phyloP scores from a whole-genome alignment of 371 early-diverging fungal genomes.

The Mucor velutinosus region DNA sequence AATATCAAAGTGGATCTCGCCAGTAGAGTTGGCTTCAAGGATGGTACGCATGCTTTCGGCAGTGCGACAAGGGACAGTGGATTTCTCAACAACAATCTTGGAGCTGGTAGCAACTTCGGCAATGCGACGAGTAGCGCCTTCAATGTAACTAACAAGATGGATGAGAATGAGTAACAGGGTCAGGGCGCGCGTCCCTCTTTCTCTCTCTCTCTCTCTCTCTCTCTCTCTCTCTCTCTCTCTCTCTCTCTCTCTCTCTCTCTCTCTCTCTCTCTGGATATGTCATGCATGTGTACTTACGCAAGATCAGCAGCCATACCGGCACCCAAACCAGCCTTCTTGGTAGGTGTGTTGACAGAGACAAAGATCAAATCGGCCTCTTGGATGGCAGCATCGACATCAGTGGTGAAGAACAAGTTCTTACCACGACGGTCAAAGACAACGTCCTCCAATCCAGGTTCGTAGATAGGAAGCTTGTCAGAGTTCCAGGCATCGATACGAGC shows the following conservation, averaged over 20 bases:
- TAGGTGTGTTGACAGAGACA: constrained; percentile 91
- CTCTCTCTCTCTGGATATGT: no score
- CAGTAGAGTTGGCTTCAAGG: constrained; percentile 79
- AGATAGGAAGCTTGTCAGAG: constrained; percentile 84
- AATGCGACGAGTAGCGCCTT: constrained; percentile 86
- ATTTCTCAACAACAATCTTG: constrained; percentile 95
- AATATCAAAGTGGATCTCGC: constrained; percentile 80
- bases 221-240: no score
- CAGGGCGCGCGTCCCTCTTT: no score
- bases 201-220: no score
- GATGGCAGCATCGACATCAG: constrained; percentile 77
- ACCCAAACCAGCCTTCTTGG: constrained; percentile 80
- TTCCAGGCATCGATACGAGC: constrained; percentile 73
- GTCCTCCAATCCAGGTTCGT: constrained; percentile 91
- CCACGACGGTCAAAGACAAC: constrained; percentile 77
- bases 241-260: no score
- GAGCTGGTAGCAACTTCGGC: constrained; percentile 81
- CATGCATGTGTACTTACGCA: constrained; percentile 53
- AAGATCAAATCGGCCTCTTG: constrained; percentile 85
- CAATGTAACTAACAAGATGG: constrained; percentile 66
- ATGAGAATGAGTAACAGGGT: background rate
- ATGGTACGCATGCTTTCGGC: constrained; percentile 89
- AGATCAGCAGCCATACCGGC: constrained; percentile 88
- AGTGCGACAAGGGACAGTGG: constrained; percentile 95
- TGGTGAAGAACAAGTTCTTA: constrained; percentile 86